Evolutionary conservation across 305 asterid species (phyloP).

Genomic region (Monarda citriodora): DNA sequence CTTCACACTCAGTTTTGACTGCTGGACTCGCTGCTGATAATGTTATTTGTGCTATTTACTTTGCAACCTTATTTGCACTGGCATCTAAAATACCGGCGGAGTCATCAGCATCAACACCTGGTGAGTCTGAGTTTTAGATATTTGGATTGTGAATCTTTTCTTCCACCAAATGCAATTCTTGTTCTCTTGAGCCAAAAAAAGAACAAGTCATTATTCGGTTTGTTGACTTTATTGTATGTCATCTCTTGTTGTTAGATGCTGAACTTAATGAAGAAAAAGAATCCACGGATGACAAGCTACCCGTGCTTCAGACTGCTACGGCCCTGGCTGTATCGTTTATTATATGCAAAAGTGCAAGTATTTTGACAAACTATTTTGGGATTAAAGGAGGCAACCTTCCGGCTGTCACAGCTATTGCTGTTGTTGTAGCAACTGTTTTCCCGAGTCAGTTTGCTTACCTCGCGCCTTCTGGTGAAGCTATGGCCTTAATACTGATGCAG

Average conservation of each 20-base stretch:
- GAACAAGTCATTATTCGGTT: not conserved
- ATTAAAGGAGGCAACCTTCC: constrained; percentile 94
- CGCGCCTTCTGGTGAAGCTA: constrained; percentile 95
- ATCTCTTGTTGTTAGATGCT: constrained; percentile 26
- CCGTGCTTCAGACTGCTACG: constrained; percentile 72
- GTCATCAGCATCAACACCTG: constrained; percentile 42
- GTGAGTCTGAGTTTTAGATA: constrained; percentile 44
- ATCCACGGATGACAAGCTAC: constrained; percentile 51
- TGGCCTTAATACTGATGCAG: constrained; percentile 96
- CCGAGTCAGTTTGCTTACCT: constrained; percentile 80
- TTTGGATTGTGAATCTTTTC: not conserved
- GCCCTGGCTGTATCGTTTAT: constrained; percentile 78
- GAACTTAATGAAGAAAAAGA: constrained; percentile 35
- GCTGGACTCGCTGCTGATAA: constrained; percentile 98
- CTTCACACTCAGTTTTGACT: constrained; percentile 85
- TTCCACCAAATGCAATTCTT: not conserved
- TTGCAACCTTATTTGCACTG: constrained; percentile 79
- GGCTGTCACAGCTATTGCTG: constrained; percentile 78
- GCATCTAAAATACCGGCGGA: constrained; percentile 89
- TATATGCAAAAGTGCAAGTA: constrained; percentile 67
- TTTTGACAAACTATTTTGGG: constrained; percentile 62
- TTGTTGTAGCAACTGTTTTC: constrained; percentile 71
- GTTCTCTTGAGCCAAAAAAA: not conserved
- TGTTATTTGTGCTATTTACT: constrained; percentile 90
- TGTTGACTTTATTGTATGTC: not conserved